phyloP scores from a whole-genome alignment of 2,329 filamentous ascomycete species.

The Pyricularia pennisetigena region DNA sequence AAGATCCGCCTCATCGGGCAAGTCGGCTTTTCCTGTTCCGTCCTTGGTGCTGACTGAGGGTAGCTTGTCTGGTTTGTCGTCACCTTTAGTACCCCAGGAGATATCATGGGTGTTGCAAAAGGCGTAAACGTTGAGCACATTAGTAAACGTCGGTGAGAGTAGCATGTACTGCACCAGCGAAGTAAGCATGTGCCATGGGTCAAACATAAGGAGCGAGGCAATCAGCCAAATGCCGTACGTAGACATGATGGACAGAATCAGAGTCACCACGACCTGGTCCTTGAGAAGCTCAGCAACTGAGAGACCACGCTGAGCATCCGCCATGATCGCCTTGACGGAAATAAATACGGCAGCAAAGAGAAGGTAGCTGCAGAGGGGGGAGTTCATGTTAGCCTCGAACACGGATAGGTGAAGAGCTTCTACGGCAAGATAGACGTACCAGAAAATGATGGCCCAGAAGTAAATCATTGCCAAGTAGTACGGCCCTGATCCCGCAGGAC shows the following conservation, averaged over 20 bases:
- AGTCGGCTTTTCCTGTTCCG: constrained; percentile 82
- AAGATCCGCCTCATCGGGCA: constrained; percentile 89
- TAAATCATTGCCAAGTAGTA: constrained; percentile 97
- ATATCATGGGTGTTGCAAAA: constrained; percentile 99
- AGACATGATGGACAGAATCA: constrained; percentile 85
- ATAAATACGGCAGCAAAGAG: constrained; percentile 95
- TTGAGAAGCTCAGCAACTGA: constrained; percentile 65
- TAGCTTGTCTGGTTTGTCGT: constrained; percentile 88
- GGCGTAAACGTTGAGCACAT: constrained; percentile 96
- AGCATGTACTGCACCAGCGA: constrained; percentile 89
- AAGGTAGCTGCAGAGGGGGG: constrained; percentile 51
- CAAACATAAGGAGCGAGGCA: constrained; percentile 86
- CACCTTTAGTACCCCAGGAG: constrained; percentile 96
- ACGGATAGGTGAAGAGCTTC: background rate
- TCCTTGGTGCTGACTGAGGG: constrained; percentile 84
- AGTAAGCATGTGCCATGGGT: constrained; percentile 99
- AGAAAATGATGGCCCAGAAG: constrained; percentile 95
- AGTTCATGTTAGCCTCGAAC: constrained; percentile 13
- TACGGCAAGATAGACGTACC: constrained; percentile 39
- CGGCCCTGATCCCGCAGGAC: constrained; percentile 85
- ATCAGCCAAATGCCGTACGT: constrained; percentile 92
- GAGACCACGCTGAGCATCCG: constrained; percentile 61
- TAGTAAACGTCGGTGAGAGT: constrained; percentile 92
- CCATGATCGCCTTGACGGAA: constrained; percentile 75
- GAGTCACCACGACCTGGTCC: constrained; percentile 82